phyloP scores from a whole-genome alignment of 2,329 filamentous ascomycete genomes.

The Epichloe brachyelytri region DNA sequence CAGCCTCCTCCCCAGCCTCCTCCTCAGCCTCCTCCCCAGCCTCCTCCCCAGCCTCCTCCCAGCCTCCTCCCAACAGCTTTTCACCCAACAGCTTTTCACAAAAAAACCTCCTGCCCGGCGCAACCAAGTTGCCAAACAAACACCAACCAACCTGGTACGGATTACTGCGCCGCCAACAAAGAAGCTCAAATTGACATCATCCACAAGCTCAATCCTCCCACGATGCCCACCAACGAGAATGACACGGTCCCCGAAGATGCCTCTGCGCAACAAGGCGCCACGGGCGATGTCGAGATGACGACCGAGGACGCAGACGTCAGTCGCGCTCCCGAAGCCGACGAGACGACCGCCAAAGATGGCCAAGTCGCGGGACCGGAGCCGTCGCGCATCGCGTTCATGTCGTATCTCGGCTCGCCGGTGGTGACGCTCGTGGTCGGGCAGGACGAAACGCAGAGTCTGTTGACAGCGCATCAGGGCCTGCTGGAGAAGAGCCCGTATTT shows the following conservation, averaged over 20 bases:
- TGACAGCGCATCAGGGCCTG: constrained; percentile 71
- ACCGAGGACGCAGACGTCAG: constrained; percentile 15
- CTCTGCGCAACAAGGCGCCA: constrained; percentile 13
- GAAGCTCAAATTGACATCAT: not conserved
- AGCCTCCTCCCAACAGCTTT: not conserved
- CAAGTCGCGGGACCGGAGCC: constrained; percentile 26
- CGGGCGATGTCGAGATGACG: constrained; percentile 27
- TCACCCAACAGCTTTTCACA: not conserved
- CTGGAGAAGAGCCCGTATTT: constrained; percentile 67
- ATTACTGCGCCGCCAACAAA: not conserved
- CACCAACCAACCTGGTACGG: not conserved
- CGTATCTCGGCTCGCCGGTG: constrained; percentile 55
- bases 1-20: no score
- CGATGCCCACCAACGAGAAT: not conserved
- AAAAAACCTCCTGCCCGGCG: not conserved
- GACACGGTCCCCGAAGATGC: constrained; percentile 8
- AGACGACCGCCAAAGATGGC: constrained; percentile 12
- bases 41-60: no score
- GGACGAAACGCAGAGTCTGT: constrained; percentile 43
- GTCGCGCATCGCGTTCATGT: constrained; percentile 34
- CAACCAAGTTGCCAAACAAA: not conserved
- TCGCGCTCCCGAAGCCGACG: constrained; percentile 15
- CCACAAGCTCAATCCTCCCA: not conserved
- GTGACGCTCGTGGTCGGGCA: constrained; percentile 54
- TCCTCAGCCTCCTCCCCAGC: no score